Percentiles rank a stretch among this genome's conserved stretches.
phyloP scores from a whole-genome alignment of 805 yeast species.

The Pichia scutulata region DNA sequence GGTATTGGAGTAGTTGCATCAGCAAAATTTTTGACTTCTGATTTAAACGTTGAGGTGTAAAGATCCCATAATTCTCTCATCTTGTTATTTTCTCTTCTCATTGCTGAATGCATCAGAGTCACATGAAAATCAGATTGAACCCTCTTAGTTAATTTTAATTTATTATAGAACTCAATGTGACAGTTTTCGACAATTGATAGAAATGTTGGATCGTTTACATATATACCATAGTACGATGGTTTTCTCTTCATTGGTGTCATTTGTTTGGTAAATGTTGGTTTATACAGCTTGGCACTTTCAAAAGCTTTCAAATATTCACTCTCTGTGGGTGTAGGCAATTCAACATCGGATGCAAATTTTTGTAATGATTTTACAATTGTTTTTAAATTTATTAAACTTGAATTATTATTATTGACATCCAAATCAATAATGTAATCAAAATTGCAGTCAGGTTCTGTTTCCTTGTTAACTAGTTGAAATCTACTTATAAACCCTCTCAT shows the following conservation, averaged over 20 bases:
- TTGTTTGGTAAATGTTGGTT: slow-evolving; percentile 41
- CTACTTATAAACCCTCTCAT: slow-evolving; percentile 68
- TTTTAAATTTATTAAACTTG: slow-evolving; percentile 45
- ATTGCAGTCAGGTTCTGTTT: slow-evolving; percentile 47
- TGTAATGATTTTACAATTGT: slow-evolving; percentile 33
- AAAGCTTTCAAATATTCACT: slow-evolving; percentile 41
- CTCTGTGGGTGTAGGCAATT: slow-evolving; percentile 32
- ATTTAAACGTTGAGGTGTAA: slow-evolving; percentile 7
- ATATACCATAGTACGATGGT: slow-evolving; percentile 42
- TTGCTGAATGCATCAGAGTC: slow-evolving; percentile 47
- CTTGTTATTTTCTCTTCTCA: slow-evolving; percentile 12
- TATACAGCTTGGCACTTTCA: slow-evolving; percentile 42
- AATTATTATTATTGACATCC: slow-evolving; percentile 32
- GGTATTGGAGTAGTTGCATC: not conserved
- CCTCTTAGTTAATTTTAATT: slow-evolving; percentile 27
- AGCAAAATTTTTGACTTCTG: not conserved
- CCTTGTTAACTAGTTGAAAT: slow-evolving; percentile 50
- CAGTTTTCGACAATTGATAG: not conserved
- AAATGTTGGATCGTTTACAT: slow-evolving; percentile 19
- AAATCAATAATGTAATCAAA: slow-evolving; percentile 66
- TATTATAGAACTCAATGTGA: slow-evolving; percentile 1
- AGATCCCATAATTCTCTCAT: slow-evolving; percentile 14
- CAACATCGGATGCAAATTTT: slow-evolving; percentile 36
- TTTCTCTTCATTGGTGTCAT: slow-evolving; percentile 14
- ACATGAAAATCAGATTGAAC: slow-evolving; percentile 57